phyloP scores from a whole-genome alignment of 192 early-diverging fungal genomes.

The Piromyces finnis region DNA sequence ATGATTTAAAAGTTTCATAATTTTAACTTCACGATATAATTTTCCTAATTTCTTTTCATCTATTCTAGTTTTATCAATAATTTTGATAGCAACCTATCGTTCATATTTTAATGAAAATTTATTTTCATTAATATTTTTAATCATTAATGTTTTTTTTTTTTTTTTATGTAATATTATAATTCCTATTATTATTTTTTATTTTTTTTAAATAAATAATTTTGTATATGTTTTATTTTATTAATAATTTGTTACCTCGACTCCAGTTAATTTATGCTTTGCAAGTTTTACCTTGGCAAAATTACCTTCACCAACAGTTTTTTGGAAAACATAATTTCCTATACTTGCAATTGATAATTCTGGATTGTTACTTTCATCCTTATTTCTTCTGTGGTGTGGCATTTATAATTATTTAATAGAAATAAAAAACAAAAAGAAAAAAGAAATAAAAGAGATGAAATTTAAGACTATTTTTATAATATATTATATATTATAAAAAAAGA shows the following conservation, averaged over 20 bases:
- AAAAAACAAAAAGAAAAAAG: no score
- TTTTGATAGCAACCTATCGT: slow-evolving; percentile 35
- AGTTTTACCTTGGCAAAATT: slow-evolving; percentile 98
- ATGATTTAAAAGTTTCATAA: slow-evolving; percentile 58
- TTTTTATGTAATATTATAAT: no score
- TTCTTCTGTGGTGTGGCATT: background rate
- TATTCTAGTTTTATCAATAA: slow-evolving; percentile 42
- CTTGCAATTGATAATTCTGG: slow-evolving; percentile 13
- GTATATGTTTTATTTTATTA: no score
- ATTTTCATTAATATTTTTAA: no score
- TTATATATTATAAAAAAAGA: no score
- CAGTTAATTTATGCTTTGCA: slow-evolving; percentile 44
- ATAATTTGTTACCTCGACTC: background rate
- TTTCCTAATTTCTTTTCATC: slow-evolving; percentile 46
- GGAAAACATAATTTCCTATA: slow-evolving; percentile 77
- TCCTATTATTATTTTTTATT: no score
- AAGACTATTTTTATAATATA: no score
- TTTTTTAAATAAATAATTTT: no score
- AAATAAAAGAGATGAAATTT: no score
- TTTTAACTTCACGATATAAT: slow-evolving; percentile 44
- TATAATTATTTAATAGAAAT: background rate
- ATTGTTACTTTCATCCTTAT: slow-evolving; percentile 10
- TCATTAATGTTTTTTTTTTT: no score
- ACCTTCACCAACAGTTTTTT: slow-evolving; percentile 92
- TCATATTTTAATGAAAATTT: no score